Evolutionary conservation across 2,329 filamentous ascomycete species (phyloP).

Genomic region (Colletotrichum sp.): DNA sequence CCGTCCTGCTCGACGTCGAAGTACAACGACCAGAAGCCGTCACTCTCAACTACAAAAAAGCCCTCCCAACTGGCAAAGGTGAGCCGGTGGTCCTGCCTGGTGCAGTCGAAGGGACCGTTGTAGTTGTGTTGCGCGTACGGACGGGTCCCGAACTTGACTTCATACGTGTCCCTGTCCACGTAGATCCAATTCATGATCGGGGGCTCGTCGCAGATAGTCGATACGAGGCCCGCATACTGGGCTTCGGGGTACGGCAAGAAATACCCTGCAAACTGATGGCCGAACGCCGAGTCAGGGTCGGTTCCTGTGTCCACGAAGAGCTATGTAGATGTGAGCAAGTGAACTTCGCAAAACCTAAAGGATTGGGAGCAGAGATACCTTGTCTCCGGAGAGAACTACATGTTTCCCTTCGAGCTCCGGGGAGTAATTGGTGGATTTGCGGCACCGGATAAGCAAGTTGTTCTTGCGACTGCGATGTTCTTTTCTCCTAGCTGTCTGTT

Average conservation of each 20-base stretch:
- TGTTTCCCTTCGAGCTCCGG: conserved; percentile 46
- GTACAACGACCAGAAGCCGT: conserved; percentile 50
- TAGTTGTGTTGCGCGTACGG: conserved; percentile 45
- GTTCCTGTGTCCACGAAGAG: conserved; percentile 51
- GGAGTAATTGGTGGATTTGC: conserved; percentile 49
- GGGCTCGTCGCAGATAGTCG: conserved; percentile 52
- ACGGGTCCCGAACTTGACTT: conserved; percentile 51
- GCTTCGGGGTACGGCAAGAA: conserved; percentile 62
- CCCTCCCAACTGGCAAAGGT: conserved; percentile 55
- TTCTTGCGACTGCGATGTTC: conserved; percentile 53
- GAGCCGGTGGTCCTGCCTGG: conserved; percentile 54
- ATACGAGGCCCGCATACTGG: conserved; percentile 50
- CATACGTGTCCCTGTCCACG: conserved; percentile 48
- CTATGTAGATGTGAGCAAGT: conserved; percentile 22
- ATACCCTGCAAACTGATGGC: conserved; percentile 62
- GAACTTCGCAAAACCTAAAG: background rate
- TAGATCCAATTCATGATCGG: conserved; percentile 58
- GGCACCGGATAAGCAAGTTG: conserved; percentile 50
- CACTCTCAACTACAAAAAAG: conserved; percentile 51
- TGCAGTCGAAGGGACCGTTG: conserved; percentile 56
- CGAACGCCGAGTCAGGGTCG: conserved; percentile 32
- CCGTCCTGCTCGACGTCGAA: conserved; percentile 52
- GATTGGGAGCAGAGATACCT: conserved; percentile 28
- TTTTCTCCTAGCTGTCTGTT: conserved; percentile 48
- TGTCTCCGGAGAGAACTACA: conserved; percentile 49